Base-by-base conservation (phyloP, 495 filamentous ascomycete species). In the Xylaria longipes region DNA sequence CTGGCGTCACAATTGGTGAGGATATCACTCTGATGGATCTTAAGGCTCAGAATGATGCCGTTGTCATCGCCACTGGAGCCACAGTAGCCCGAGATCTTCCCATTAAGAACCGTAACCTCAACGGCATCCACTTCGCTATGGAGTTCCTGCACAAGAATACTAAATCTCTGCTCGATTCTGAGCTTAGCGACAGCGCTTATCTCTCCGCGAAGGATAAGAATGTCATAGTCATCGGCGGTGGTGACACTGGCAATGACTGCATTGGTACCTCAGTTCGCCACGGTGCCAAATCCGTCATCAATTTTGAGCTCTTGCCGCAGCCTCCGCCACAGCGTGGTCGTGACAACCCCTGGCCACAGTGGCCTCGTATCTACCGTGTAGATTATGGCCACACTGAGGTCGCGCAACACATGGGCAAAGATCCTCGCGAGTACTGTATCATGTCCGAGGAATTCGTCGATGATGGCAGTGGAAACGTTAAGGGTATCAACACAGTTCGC, bases 291-390 rank as follows among this genome's bases (percentile, higher is more conserved):
- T 97, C 93, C 3, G 94, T 99, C 70, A 91, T 91, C 81, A 99
- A 99, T 88, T 98, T 99, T 76, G 96, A 99, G 85, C 87, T 99
- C 33, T 89, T 99, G 50, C 96, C 96, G 33, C 94, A 98, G 80
- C 96, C 97, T 75, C 95, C 95, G 12, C 89, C 93, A 74, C 92
- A 97, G 87, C 94, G 96, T 80, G 95, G 94, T 70, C 90, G 92
- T 71, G 96, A 98, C 83, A 99, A 99, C 87, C 96, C 96, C 62
- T 99, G 96, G 96, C 96, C 96, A 0, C 97, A 98, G 83, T 99
- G 96, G 96, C 96, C 96, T 29, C 93, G 95, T 77, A 96, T 99
- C 82, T 98, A 98, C 87, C 94, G 96, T 77, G 91, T 98, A 57
- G 96, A 99, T 81, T 99, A 99, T 76, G 96, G 96, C 61, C 96